phyloP scores from a whole-genome alignment of 2,329 filamentous ascomycete species.

The Fusarium sp. region DNA sequence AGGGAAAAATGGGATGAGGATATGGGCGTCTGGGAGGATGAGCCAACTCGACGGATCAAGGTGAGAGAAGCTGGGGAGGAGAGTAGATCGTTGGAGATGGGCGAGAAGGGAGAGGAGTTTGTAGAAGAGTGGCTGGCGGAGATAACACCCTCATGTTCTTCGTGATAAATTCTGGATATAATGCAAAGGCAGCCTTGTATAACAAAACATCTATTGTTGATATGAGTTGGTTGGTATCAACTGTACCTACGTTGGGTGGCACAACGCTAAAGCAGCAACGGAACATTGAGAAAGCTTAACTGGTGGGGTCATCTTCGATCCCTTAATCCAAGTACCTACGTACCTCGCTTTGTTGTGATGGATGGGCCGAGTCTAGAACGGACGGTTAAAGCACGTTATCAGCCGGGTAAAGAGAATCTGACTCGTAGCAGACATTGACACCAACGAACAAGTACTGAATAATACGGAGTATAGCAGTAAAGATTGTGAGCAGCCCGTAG shows the following conservation, averaged over 20 bases:
- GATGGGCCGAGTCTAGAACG: conserved; percentile 9
- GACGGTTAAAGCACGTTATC: conserved; percentile 6
- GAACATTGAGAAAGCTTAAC: conserved; percentile 45
- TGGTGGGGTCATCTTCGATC: conserved; percentile 25
- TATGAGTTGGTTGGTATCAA: neutral
- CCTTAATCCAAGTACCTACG: neutral
- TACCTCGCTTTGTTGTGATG: conserved; percentile 1
- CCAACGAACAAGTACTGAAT: neutral
- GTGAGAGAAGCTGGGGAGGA: conserved; percentile 56
- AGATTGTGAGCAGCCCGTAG: too few species aligned
- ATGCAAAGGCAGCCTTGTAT: conserved; percentile 2
- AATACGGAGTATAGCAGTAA: too few species aligned
- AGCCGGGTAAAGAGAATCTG: conserved; percentile 3
- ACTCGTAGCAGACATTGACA: neutral
- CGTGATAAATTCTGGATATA: neutral
- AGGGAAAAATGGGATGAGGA: conserved; percentile 60
- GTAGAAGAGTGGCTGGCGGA: conserved; percentile 53
- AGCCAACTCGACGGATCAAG: conserved; percentile 58
- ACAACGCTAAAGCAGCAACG: conserved; percentile 32
- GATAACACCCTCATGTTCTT: conserved; percentile 16
- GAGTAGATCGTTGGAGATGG: conserved; percentile 47
- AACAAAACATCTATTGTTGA: neutral
- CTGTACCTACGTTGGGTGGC: conserved; percentile 10
- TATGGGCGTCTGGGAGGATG: conserved; percentile 51
- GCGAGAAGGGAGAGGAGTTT: conserved; percentile 45